Evolutionary conservation across 2,329 filamentous ascomycete species (phyloP).

Genomic region (Scedosporium dehoogii): DNA sequence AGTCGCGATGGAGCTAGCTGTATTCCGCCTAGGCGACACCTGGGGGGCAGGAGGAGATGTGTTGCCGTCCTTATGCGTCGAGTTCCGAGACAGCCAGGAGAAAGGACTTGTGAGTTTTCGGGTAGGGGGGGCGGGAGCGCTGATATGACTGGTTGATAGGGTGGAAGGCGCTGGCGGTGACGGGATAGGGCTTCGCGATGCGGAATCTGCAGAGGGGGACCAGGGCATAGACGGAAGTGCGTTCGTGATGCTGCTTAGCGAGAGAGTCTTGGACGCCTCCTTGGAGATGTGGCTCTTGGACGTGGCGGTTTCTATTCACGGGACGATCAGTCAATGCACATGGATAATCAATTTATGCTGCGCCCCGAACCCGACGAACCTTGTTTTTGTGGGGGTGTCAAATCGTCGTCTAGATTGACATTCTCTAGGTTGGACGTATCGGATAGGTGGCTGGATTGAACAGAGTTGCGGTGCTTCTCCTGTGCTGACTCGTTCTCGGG

Average conservation of each 20-base stretch:
- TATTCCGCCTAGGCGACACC: constrained; percentile 52
- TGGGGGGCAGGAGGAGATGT: constrained; percentile 40
- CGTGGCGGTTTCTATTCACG: constrained; percentile 7
- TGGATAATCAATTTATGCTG: constrained; percentile 7
- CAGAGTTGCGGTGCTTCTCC: constrained; percentile 1
- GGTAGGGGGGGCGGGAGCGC: constrained; percentile 25
- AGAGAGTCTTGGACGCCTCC: constrained; percentile 44
- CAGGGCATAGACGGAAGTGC: constrained; percentile 64
- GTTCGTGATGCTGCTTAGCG: constrained; percentile 61
- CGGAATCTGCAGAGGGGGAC: constrained; percentile 47
- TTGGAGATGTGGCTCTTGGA: constrained; percentile 15
- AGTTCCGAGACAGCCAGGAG: constrained; percentile 68
- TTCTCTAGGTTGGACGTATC: constrained; percentile 42
- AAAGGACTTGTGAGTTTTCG: constrained; percentile 84
- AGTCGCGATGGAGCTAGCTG: constrained; percentile 69
- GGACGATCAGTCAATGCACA: constrained; percentile 7
- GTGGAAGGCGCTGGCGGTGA: constrained; percentile 23
- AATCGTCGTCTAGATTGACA: constrained; percentile 58
- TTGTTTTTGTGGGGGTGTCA: constrained; percentile 21
- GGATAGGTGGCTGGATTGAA: constrained; percentile 28
- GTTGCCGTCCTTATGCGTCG: constrained; percentile 41
- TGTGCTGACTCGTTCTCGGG: neutral
- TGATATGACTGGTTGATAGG: constrained; percentile 14
- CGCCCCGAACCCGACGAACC: constrained; percentile 17
- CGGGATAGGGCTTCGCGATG: constrained; percentile 33